These are phyloP conservation scores for Lindgomyces ingoldianus DNA, from an alignment of 495 filamentous ascomycete species.

Conservation along the genomic window DNA sequence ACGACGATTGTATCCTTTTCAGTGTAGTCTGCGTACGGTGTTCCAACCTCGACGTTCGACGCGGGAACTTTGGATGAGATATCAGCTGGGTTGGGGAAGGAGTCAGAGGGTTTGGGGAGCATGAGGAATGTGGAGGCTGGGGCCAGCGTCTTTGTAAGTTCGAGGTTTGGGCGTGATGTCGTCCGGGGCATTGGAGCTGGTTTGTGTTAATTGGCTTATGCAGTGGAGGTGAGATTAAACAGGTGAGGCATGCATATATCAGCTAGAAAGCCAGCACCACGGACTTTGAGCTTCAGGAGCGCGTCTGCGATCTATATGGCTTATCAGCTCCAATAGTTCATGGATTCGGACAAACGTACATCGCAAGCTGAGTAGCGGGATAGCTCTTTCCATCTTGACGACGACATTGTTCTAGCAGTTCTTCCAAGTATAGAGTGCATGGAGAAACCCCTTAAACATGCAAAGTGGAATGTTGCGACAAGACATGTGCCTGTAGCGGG, in stretches of 20 bases:
- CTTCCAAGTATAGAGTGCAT: too few species aligned
- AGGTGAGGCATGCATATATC: conserved; percentile 56
- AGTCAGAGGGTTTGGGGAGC: conserved; percentile 49
- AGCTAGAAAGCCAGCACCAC: conserved; percentile 53
- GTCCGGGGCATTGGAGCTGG: conserved; percentile 20
- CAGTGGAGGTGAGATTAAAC: neutral
- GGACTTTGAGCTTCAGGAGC: conserved; percentile 43
- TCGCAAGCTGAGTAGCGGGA: conserved; percentile 61
- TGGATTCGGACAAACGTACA: conserved; percentile 40
- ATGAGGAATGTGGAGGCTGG: conserved; percentile 67
- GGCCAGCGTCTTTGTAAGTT: conserved; percentile 52
- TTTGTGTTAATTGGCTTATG: conserved; percentile 6
- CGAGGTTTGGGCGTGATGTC: conserved; percentile 27
- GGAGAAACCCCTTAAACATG: too few species aligned
- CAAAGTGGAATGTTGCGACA: too few species aligned
- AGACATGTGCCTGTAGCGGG: too few species aligned
- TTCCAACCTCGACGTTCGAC: conserved; percentile 48
- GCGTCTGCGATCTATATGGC: conserved; percentile 42
- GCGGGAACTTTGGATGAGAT: conserved; percentile 41
- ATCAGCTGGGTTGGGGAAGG: conserved; percentile 36
- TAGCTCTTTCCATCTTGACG: conserved; percentile 20
- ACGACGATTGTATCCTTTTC: conserved; percentile 57
- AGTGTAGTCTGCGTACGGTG: conserved; percentile 63
- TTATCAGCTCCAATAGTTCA: neutral
- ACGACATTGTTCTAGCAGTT: too few species aligned